Evolutionary conservation across 2,329 filamentous ascomycete species (phyloP), one percentile per base, ranked within the genome.

Genomic region (Paramyrothecium roridum): DNA sequence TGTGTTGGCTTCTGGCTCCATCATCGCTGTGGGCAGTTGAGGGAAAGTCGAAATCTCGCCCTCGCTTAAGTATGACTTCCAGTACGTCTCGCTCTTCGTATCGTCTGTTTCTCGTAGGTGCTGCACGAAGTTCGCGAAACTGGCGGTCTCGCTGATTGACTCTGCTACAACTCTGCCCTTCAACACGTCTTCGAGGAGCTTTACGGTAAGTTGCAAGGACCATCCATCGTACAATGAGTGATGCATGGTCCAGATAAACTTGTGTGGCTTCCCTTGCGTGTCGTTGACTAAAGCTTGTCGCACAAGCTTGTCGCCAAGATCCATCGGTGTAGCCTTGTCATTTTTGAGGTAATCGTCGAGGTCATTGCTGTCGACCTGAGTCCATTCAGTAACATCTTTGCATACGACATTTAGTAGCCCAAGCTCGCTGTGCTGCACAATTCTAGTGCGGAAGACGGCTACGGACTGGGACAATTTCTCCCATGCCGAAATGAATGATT

Each of bases 221-320:
- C 62, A 67, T 7, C 65, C 67, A 45, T 69, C 67, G 23, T 66
- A 65, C 1, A 67, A 26, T 2, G 65, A 57, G 30, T 68, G 67
- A 26, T 69, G 67, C 2, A 57, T 56, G 3, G 61, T 62, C 55
- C 62, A 65, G 3, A 65, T 56, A 17, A 69, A 63, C 10, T 47
- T 64, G 2, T 20, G 16, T 7, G 21, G 48, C 13, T 17, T 50
- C 3, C 19, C 48, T 33, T 21, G 22, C 12, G 48, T 48, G n/a
- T 51, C 56, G 20, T 13, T 20, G 10, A 59, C 22, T 1, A 61
- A 19, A 19, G 57, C 59, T 48, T 50, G 43, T 3, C 57, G 54
- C 13, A 52, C 52, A 2, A 56, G 52, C 34, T 33, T 43, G 8
- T 57, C 48, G 20, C 57, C 59, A 33, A 50, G 52, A 10, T 54